Evolutionary conservation across 345 rosid genomes (phyloP).

Genomic region (Rhizophora apiculata): DNA sequence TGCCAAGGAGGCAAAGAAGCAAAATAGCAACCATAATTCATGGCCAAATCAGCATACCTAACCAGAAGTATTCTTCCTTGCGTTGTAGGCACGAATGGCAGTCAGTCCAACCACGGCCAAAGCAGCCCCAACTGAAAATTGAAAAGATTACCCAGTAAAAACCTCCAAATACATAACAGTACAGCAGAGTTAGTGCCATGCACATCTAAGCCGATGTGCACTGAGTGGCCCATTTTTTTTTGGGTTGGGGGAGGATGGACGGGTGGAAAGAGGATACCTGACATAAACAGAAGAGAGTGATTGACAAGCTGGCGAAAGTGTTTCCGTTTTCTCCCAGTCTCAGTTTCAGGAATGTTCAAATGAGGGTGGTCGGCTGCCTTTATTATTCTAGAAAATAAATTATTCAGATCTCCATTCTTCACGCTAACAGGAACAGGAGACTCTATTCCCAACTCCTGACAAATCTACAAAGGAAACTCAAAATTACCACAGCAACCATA

Average conservation of each 20-base stretch:
- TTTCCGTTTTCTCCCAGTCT: conserved; percentile 57
- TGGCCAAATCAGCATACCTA: conserved; percentile 15
- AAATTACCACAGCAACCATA: background rate
- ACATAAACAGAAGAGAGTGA: conserved; percentile 65
- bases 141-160: conserved; percentile 9
- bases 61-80: conserved; percentile 51
- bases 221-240: no score
- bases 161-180: background rate
- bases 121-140: conserved; percentile 59
- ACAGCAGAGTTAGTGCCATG: background rate
- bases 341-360: conserved; percentile 72
- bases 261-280: conserved; percentile 38
- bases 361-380: conserved; percentile 67
- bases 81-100: conserved; percentile 59
- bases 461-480: conserved; percentile 40
- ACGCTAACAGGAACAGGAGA: conserved; percentile 52
- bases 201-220: background rate
- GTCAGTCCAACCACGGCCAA: conserved; percentile 55
- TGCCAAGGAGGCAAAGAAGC: conserved; percentile 1
- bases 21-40: conserved; percentile 5
- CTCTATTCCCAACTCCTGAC: conserved; percentile 68
- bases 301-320: conserved; percentile 47
- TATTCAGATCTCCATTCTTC: conserved; percentile 48
- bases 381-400: conserved; percentile 49
- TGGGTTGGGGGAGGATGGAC: background rate